These are phyloP conservation scores for Spinellus fusiger DNA, from an alignment of 192 early-diverging fungal species.

Conservation along the genomic window DNA sequence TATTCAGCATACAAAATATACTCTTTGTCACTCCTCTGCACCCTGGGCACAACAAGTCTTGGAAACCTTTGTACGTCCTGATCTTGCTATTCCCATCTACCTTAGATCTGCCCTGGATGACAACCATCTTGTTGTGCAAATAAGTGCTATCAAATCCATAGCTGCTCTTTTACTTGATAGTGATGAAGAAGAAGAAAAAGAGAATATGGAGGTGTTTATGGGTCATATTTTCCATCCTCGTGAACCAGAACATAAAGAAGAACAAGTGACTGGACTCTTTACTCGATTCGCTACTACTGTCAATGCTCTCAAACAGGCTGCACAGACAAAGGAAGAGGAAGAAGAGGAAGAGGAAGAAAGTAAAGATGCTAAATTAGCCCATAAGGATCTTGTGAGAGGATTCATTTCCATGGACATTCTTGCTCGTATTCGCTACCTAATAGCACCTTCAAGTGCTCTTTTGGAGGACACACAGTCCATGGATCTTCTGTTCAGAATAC, in stretches of 20 bases:
- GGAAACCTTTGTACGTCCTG: not conserved
- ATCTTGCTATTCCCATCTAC: constrained; percentile 33
- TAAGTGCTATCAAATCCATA: constrained; percentile 42
- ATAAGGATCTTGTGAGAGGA: constrained; percentile 49
- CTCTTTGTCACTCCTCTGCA: not conserved
- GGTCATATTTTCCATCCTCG: constrained; percentile 6
- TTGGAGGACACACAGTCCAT: constrained; percentile 18
- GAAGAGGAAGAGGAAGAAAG: constrained; percentile 32
- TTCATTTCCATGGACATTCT: constrained; percentile 59
- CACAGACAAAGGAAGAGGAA: constrained; percentile 6
- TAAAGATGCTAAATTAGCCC: constrained; percentile 39
- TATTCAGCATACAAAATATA: constrained; percentile 39
- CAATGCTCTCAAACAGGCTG: no score
- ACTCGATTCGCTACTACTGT: not conserved
- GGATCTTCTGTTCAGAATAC: constrained; percentile 41
- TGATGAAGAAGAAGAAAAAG: constrained; percentile 19
- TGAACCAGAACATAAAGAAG: not conserved
- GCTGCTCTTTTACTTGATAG: constrained; percentile 35
- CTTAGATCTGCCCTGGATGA: constrained; percentile 65
- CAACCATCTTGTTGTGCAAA: constrained; percentile 49
- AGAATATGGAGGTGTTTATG: constrained; percentile 22
- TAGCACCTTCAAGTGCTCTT: constrained; percentile 36
- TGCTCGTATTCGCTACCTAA: constrained; percentile 49
- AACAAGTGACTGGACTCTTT: not conserved
- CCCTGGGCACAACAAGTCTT: not conserved